Evolutionary conservation across 2,329 filamentous ascomycete genomes (phyloP).

Genomic region (Hymenotorrendiella dingleyae): DNA sequence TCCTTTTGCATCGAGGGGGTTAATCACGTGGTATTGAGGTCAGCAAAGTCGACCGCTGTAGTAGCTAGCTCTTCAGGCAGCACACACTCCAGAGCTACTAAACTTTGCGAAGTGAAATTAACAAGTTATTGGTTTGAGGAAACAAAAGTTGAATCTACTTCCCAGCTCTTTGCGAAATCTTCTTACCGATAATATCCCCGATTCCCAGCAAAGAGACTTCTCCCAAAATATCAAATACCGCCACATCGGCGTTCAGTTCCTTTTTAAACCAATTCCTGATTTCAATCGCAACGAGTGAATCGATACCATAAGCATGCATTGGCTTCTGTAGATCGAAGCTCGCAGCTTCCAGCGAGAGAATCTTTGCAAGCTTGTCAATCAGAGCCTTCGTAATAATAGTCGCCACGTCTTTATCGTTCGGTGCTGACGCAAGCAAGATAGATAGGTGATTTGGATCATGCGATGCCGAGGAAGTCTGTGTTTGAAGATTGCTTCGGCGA

Average conservation of each 20-base stretch:
- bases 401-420: not conserved
- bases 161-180: too few relatives aligned
- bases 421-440: not conserved
- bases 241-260: conserved; percentile 37
- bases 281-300: conserved; percentile 45
- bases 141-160: too few relatives aligned
- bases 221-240: conserved; percentile 3
- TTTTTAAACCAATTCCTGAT: conserved; percentile 42
- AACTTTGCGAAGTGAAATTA: too few relatives aligned
- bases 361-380: not conserved
- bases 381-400: not conserved
- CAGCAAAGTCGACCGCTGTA: too few relatives aligned
- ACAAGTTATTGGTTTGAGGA: too few relatives aligned
- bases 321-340: conserved; percentile 20
- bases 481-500: not conserved
- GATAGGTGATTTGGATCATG: not conserved
- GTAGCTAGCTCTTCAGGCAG: too few relatives aligned
- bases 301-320: conserved; percentile 39
- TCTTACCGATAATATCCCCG: not conserved
- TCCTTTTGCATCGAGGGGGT: too few relatives aligned
- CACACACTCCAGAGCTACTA: too few relatives aligned
- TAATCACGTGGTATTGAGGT: too few relatives aligned
- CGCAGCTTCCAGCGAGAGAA: not conserved
- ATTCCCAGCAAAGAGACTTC: not conserved
- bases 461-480: not conserved